A percentile compares a stretch with the other conserved stretches of the same genome.
Evolutionary conservation across 768 basidiomycete species (phyloP).

Genomic region (Mycena crocata): DNA sequence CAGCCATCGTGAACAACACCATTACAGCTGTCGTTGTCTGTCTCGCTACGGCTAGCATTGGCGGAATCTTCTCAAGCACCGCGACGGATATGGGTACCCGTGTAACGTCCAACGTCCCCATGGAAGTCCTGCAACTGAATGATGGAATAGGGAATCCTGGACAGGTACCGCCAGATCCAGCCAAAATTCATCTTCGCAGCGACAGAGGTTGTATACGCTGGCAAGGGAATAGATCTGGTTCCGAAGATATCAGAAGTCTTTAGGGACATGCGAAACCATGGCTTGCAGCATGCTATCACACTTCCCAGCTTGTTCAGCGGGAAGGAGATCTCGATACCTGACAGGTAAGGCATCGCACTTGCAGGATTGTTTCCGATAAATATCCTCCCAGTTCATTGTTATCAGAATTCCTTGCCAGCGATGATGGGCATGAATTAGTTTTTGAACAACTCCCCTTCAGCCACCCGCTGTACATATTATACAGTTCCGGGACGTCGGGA

Average conservation of each 20-base stretch:
- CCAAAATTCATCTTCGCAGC: slow-evolving; percentile 81
- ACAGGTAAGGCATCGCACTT: slow-evolving; percentile 44
- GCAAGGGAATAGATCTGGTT: slow-evolving; percentile 67
- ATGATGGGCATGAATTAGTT: slow-evolving; percentile 60
- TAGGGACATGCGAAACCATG: slow-evolving; percentile 58
- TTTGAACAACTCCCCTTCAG: slow-evolving; percentile 83
- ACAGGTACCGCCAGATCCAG: slow-evolving; percentile 75
- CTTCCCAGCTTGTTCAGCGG: slow-evolving; percentile 71
- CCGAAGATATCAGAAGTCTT: slow-evolving; percentile 67
- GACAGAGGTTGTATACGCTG: slow-evolving; percentile 72
- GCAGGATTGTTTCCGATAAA: neutral
- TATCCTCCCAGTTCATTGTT: slow-evolving; percentile 51
- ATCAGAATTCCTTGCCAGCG: slow-evolving; percentile 62
- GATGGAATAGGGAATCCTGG: slow-evolving; percentile 57
- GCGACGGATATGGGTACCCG: slow-evolving; percentile 81
- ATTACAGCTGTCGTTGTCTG: slow-evolving; percentile 69
- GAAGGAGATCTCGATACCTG: slow-evolving; percentile 45
- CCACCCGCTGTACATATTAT: slow-evolving; percentile 85
- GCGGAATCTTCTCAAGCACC: slow-evolving; percentile 77
- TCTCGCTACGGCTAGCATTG: slow-evolving; percentile 72
- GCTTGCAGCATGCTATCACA: slow-evolving; percentile 64
- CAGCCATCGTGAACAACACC: slow-evolving; percentile 77
- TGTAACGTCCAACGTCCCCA: slow-evolving; percentile 42
- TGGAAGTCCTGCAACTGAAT: neutral
- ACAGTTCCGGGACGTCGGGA: slow-evolving; percentile 90